These are phyloP conservation scores for Colletotrichum trifolii DNA, from an alignment of 2,329 filamentous ascomycete species.

Conservation along the genomic window DNA sequence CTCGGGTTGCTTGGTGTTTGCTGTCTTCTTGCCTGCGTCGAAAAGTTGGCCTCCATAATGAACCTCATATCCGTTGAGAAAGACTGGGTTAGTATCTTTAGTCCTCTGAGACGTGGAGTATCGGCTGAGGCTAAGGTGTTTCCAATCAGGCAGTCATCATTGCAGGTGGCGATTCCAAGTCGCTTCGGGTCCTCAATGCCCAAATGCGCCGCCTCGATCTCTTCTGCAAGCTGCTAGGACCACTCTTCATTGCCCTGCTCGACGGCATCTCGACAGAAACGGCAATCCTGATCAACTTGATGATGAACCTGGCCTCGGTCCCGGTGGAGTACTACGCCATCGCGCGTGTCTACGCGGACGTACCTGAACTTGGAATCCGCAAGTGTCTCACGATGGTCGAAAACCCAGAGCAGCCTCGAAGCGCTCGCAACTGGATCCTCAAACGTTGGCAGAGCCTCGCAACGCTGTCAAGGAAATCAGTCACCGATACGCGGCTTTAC, in stretches of 20 bases:
- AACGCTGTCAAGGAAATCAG: neutral
- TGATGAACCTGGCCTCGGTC: constrained; percentile 61
- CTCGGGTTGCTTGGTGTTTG: constrained; percentile 5
- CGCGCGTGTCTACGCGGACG: constrained; percentile 44
- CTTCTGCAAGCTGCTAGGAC: constrained; percentile 67
- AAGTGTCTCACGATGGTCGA: constrained; percentile 29
- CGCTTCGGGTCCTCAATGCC: constrained; percentile 59
- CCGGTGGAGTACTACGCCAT: constrained; percentile 65
- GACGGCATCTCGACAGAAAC: constrained; percentile 58
- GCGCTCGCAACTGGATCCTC: neutral
- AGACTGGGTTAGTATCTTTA: constrained; percentile 67
- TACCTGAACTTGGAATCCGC: constrained; percentile 41
- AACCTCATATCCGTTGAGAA: constrained; percentile 77
- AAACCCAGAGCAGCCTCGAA: neutral
- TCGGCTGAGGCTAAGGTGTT: neutral
- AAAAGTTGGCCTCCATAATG: constrained; percentile 73
- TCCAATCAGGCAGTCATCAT: constrained; percentile 54
- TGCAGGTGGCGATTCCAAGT: constrained; percentile 21
- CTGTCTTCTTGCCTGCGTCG: constrained; percentile 58
- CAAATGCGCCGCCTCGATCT: constrained; percentile 73
- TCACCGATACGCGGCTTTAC: constrained; percentile 52
- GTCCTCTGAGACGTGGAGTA: no score
- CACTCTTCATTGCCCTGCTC: constrained; percentile 64
- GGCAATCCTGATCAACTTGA: constrained; percentile 61
- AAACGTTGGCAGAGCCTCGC: neutral